Evolutionary conservation across 495 filamentous ascomycete genomes (phyloP), one percentile per base, ranked within the genome.

Genomic region (Lophiotrema nucula): DNA sequence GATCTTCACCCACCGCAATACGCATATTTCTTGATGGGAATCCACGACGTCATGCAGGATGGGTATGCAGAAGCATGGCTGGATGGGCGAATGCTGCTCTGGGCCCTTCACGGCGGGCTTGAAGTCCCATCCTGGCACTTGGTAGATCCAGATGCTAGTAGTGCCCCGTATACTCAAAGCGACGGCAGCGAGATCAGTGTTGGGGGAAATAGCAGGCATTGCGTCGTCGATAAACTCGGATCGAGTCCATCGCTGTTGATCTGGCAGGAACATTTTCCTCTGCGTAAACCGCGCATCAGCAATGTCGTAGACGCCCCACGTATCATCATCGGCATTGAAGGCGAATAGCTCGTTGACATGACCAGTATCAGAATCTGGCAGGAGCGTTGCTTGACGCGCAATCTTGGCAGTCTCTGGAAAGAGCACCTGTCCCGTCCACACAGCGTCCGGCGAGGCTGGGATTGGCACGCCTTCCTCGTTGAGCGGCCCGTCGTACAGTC

Each of bases 311-410:
- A 67, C 47, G 22, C 64, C 64, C 64, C 64, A 67, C 2, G 55
- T 62, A 25, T 63, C 59, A n/a, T 67, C 64, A 8, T 59, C 26
- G 5, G 58, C 43, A 38, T 67, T 58, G 49, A 59, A 67, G 16
- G 64, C 64, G 51, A 67, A 67, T 15, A 67, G 44, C 49, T 67
- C 64, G 39, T 60, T 60, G 23, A 67, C 47, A 18, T 67, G 58
- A 1, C 55, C 52, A 4, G 64, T 63, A 24, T 50, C 52, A 3
- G 53, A 23, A 45, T 62, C 59, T 42, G 59, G 64, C 19, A 67
- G 59, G 6, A 67, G 54, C n/a, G 54, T 59, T 10, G 64, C 64
- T 23, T 67, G 64, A 35, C 50, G 38, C 21, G 60, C 64, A 23
- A 60, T 56, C 28, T 33, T 50, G 4, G 53, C 31, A 8, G 55